Evolutionary conservation across 768 basidiomycete species (phyloP).

Genomic region (Boletellus ananiceps): DNA sequence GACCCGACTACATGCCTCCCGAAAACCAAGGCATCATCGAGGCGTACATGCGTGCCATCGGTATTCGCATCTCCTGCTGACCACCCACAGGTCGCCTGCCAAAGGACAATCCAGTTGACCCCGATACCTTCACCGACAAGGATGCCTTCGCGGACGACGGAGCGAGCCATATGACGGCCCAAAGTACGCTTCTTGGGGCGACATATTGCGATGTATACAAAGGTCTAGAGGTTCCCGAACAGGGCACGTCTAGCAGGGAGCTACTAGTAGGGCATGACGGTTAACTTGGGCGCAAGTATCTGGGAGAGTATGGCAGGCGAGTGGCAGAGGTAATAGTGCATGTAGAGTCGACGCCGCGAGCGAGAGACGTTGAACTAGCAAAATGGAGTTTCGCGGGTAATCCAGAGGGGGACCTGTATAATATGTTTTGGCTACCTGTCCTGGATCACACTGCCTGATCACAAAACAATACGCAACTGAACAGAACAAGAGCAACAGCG

Average conservation of each 20-base stretch:
- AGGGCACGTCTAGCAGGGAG: constrained; percentile 35
- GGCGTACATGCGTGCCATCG: neutral
- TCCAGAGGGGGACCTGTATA: neutral
- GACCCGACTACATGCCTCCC: no score
- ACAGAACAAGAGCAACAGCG: constrained; percentile 4
- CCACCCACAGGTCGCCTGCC: constrained; percentile 12
- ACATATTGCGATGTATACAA: constrained; percentile 32
- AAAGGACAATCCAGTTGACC: constrained; percentile 15
- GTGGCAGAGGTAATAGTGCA: neutral
- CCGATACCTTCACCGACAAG: constrained; percentile 30
- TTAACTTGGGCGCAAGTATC: constrained; percentile 26
- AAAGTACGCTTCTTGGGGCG: constrained; percentile 29
- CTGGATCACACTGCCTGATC: neutral
- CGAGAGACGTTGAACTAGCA: constrained; percentile 8
- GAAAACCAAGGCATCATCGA: no score
- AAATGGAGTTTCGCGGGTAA: constrained; percentile 6
- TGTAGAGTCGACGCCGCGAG: constrained; percentile 1
- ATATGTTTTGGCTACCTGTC: no score
- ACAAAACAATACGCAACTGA: constrained; percentile 4
- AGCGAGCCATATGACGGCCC: constrained; percentile 9
- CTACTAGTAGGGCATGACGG: constrained; percentile 29
- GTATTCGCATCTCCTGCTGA: no score
- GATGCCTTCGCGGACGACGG: constrained; percentile 25
- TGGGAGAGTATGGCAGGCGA: constrained; percentile 9
- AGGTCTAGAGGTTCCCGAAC: constrained; percentile 28